Evolutionary conservation across 148 eudicot genomes (phyloP).

Genomic region (Vaccinium macrocarpon): DNA sequence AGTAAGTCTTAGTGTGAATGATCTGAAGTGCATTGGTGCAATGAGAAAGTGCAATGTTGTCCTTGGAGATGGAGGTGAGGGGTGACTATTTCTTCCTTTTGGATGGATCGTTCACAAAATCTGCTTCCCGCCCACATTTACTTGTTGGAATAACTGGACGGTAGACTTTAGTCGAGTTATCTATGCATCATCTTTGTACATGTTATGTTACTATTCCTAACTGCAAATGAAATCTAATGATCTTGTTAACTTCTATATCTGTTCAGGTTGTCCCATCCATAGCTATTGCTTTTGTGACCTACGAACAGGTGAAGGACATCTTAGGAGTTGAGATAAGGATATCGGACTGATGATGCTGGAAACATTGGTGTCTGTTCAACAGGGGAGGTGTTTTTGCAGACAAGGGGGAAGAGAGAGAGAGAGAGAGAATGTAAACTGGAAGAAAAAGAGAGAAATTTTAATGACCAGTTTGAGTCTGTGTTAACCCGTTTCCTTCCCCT

Average conservation of each 20-base stretch:
- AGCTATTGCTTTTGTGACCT: conserved; percentile 80
- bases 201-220: conserved; percentile 3
- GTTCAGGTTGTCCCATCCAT: conserved; percentile 84
- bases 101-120: not conserved
- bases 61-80: not conserved
- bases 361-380: conserved; percentile 1
- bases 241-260: not conserved
- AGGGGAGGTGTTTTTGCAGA: conserved; percentile 15
- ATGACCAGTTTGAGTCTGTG: conserved; percentile 19
- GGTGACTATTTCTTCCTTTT: not conserved
- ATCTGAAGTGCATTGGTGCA: not conserved
- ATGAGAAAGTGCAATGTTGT: not conserved
- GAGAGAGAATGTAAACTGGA: conserved; percentile 16
- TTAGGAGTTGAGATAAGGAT: conserved; percentile 87
- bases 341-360: conserved; percentile 47
- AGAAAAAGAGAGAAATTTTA: not conserved
- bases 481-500: conserved; percentile 13
- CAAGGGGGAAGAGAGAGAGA: conserved; percentile 22
- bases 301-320: conserved; percentile 75
- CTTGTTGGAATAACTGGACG: not conserved
- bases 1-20: not conserved
- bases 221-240: conserved; percentile 25
- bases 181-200: not conserved
- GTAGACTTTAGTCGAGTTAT: not conserved
- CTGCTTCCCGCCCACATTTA: not conserved